These are phyloP conservation scores for Murraya koenigii DNA, from an alignment of 345 rosid genomes.

Conservation along the genomic window DNA sequence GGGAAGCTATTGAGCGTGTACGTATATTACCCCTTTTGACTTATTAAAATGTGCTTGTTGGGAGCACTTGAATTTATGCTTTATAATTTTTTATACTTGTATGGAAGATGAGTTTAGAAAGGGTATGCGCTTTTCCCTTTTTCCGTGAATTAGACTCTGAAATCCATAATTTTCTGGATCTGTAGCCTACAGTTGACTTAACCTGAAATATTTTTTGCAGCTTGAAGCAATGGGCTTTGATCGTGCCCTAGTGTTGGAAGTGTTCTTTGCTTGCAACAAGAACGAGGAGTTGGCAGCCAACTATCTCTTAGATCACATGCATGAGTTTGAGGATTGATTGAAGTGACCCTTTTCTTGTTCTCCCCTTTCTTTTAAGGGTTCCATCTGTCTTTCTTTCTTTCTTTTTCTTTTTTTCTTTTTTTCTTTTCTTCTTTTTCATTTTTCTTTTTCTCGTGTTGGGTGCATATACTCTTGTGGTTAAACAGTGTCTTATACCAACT, in stretches of 20 bases:
- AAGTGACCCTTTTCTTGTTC: not conserved
- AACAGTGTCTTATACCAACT: conserved; percentile 4
- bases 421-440: too few relatives aligned
- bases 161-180: not conserved
- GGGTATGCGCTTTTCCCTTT: not conserved
- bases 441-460: not conserved
- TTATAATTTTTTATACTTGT: too few relatives aligned
- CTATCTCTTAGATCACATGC: conserved; percentile 90
- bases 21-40: conserved; percentile 4
- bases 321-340: conserved; percentile 79
- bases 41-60: not conserved
- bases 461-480: not conserved
- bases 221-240: conserved; percentile 96
- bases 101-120: not conserved
- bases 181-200: not conserved
- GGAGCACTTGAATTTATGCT: not conserved
- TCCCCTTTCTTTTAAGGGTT: not conserved
- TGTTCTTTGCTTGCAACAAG: conserved; percentile 95
- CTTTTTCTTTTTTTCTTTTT: not conserved
- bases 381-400: not conserved
- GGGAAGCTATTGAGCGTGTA: conserved; percentile 94
- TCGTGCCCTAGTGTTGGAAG: conserved; percentile 72
- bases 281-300: conserved; percentile 96
- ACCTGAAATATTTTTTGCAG: conserved; percentile 23
- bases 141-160: not conserved